Evolutionary conservation across 2,329 filamentous ascomycete genomes (phyloP), one percentile per base, ranked within the genome.

Genomic region (Botryosphaeria dothidea): DNA sequence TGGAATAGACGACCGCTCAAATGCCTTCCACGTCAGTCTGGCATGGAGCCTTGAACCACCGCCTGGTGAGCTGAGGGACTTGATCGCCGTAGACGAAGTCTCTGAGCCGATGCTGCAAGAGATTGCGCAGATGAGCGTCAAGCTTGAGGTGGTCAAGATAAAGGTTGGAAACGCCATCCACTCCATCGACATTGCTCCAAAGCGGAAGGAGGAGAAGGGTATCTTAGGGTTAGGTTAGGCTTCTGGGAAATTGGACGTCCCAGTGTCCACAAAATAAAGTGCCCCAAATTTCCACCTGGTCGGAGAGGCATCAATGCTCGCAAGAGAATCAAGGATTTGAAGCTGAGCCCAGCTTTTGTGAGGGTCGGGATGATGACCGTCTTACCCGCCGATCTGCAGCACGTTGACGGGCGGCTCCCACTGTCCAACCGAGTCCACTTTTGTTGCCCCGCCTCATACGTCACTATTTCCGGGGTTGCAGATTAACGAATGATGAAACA

Each of bases 11-110:
- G 83, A 87, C 69, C 75, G 76, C 62, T 83, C 84, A 4, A 76
- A 83, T 56, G 86, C 85, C 23, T 97, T 97, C 73, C 95, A 99
- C 77, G 81, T 98, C 66, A 97, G 93, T 51, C 87, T 99, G 64
- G 95, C 90, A 0, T 98, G 94, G 95, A 90, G 74, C 49, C 68
- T 79, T 25, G 62, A 68, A 29, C 23, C 36, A 17, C 49, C 64
- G 15, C 46, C 60, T 1, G 29, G 34, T 27, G 49, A 65, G 36
- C 31, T 43, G n/a, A 65, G 19, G 34, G 46, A 34, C 71, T 31
- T 46, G 23, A 29, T 31, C 13, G 38, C 57, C 17, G 66, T 60
- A 23, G 49, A 64, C 21, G 34, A 56, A 9, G 43, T 52, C 17
- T 34, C 15, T 13, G 19, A 34, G 5, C 23, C 45, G 19, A 62